A percentile compares a stretch with the other conserved stretches of the same genome.
phyloP scores from a whole-genome alignment of 2,329 filamentous ascomycete genomes.

The Leptosphaerulina australis region DNA sequence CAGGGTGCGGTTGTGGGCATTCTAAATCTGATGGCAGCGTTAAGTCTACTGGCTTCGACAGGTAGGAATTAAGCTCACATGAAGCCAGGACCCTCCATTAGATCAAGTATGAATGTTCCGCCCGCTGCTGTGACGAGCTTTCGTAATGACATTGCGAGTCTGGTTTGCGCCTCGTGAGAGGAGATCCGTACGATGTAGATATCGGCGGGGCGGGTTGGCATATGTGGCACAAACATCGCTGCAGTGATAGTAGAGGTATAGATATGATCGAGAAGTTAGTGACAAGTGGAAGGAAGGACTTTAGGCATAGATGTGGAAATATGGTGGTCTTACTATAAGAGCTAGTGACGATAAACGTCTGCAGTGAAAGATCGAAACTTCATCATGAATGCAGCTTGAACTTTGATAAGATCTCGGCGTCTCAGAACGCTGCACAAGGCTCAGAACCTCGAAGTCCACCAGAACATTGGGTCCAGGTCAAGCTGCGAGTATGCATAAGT shows the following conservation, averaged over 20 bases:
- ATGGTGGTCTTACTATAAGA: too few species aligned
- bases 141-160: conserved; percentile 9
- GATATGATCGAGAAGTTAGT: too few species aligned
- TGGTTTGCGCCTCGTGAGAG: conserved; percentile 11
- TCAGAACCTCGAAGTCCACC: neutral
- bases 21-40: conserved; percentile 13
- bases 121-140: conserved; percentile 15
- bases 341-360: too few species aligned
- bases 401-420: neutral
- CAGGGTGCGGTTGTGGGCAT: conserved; percentile 14
- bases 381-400: neutral
- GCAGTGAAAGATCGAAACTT: neutral
- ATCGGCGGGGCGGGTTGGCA: conserved; percentile 16
- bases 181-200: conserved; percentile 22
- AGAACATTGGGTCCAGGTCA: neutral
- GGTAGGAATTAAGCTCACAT: conserved; percentile 8
- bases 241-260: too few species aligned
- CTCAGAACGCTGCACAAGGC: conserved; percentile 4
- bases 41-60: neutral
- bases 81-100: conserved; percentile 21
- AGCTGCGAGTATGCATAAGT: neutral
- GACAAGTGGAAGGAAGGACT: too few species aligned
- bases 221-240: conserved; percentile 11
- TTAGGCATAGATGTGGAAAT: too few species aligned
- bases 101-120: conserved; percentile 15